Percentiles rank a stretch among this genome's conserved stretches.
Evolutionary conservation across 1,139 yeast species (phyloP).

Genomic region (Geotrichum bryndzae): DNA sequence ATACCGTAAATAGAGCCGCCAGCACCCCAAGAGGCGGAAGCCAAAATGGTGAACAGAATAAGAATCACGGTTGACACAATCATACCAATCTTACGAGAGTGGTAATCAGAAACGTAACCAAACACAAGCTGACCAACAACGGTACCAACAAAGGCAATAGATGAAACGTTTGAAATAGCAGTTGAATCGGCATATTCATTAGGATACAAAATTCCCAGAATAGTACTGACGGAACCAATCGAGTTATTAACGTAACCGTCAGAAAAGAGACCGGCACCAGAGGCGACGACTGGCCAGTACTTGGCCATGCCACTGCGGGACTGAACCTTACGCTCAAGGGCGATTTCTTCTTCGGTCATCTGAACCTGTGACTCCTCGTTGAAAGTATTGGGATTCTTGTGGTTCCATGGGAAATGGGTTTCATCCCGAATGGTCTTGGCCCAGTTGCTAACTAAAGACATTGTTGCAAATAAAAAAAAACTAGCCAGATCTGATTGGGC

Average conservation of each 20-base stretch:
- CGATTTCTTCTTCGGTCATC: constrained; percentile 11
- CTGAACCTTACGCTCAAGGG: constrained; percentile 7
- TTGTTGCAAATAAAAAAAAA: not conserved
- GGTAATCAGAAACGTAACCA: constrained; percentile 73
- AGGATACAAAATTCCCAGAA: constrained; percentile 61
- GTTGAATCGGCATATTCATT: constrained; percentile 51
- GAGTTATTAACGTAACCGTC: constrained; percentile 89
- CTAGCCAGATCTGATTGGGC: not conserved
- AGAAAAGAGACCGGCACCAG: constrained; percentile 87
- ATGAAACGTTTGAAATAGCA: constrained; percentile 71
- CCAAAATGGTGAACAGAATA: constrained; percentile 66
- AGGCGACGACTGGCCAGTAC: constrained; percentile 72
- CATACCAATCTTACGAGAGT: constrained; percentile 79
- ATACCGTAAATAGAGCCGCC: constrained; percentile 59
- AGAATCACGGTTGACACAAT: constrained; percentile 63
- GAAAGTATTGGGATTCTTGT: not conserved
- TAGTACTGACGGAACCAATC: constrained; percentile 67
- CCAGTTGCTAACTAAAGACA: constrained; percentile 17
- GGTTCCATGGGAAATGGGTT: constrained; percentile 19
- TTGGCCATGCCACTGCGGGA: constrained; percentile 23
- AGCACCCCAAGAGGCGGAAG: constrained; percentile 86
- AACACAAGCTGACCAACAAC: constrained; percentile 79
- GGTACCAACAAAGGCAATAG: constrained; percentile 89
- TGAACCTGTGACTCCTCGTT: constrained; percentile 5
- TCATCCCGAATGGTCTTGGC: constrained; percentile 14